Percentiles rank a stretch among this genome's conserved stretches.
Conservation (phyloP, 164 flowering plant genomes). For the Taxillus chinensis region DNA sequence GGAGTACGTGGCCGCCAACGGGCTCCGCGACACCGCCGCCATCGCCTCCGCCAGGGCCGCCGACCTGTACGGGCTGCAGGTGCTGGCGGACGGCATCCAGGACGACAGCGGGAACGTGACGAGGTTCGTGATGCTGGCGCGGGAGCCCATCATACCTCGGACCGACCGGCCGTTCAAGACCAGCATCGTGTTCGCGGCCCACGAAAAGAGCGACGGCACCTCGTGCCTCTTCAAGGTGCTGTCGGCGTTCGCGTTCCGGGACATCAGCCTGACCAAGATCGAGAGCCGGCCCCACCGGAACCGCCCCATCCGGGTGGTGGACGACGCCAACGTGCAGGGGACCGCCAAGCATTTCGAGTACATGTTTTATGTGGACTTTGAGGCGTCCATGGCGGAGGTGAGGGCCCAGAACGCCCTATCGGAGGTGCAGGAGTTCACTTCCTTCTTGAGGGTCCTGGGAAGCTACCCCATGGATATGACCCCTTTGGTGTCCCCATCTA, state of each 20-base stretch:
- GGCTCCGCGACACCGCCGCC: slow-evolving; percentile 57
- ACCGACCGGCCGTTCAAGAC: slow-evolving; percentile 73
- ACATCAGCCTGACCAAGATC: slow-evolving; percentile 64
- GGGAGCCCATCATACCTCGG: slow-evolving; percentile 69
- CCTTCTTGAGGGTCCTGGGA: slow-evolving; percentile 59
- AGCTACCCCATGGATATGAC: slow-evolving; percentile 82
- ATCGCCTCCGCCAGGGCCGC: slow-evolving; percentile 65
- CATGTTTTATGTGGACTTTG: slow-evolving; percentile 64
- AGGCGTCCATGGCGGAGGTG: slow-evolving; percentile 68
- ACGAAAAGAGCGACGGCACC: slow-evolving; percentile 41
- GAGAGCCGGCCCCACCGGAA: slow-evolving; percentile 64
- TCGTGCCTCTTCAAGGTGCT: slow-evolving; percentile 60
- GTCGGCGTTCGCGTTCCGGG: slow-evolving; percentile 65
- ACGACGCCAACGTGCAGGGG: slow-evolving; percentile 45
- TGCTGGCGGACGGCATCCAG: slow-evolving; percentile 55
- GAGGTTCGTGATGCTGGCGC: slow-evolving; percentile 62
- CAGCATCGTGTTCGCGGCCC: slow-evolving; percentile 54
- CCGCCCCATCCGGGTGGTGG: slow-evolving; percentile 52
- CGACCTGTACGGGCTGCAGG: slow-evolving; percentile 48
- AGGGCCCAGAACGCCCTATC: slow-evolving; percentile 68
- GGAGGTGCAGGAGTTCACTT: slow-evolving; percentile 70
- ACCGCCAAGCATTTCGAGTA: slow-evolving; percentile 75
- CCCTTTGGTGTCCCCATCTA: slow-evolving; percentile 38
- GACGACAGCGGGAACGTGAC: slow-evolving; percentile 67
- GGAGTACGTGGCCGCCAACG: slow-evolving; percentile 47